phyloP scores from a whole-genome alignment of 495 filamentous ascomycete genomes.

The Elasticomyces elasticus region DNA sequence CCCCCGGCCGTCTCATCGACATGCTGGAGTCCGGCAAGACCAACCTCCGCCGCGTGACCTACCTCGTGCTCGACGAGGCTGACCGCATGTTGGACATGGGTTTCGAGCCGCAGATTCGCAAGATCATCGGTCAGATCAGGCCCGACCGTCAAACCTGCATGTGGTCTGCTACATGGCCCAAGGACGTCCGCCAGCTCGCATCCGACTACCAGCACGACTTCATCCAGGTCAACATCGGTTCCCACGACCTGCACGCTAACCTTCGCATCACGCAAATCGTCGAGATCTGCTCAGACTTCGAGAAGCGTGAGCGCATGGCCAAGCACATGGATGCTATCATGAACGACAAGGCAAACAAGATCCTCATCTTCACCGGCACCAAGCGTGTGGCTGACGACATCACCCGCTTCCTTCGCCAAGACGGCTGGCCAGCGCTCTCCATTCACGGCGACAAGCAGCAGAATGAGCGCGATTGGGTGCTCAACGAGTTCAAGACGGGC shows the following conservation, averaged over 20 bases:
- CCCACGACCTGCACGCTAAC: slow-evolving; percentile 91
- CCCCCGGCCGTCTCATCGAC: slow-evolving; percentile 92
- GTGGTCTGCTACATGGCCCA: slow-evolving; percentile 99
- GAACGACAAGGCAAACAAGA: slow-evolving; percentile 88
- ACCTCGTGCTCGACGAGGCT: slow-evolving; percentile 81
- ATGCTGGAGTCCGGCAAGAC: slow-evolving; percentile 97
- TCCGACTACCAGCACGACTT: slow-evolving; percentile 90
- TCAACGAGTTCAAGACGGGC: slow-evolving; percentile 99
- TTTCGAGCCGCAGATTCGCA: slow-evolving; percentile 83
- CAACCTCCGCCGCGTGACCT: slow-evolving; percentile 94
- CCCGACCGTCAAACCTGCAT: slow-evolving; percentile 99
- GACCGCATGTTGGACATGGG: slow-evolving; percentile 90
- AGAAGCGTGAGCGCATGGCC: slow-evolving; percentile 95
- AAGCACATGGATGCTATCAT: slow-evolving; percentile 98
- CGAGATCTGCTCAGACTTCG: slow-evolving; percentile 87
- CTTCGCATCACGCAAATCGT: slow-evolving; percentile 97
- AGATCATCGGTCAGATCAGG: slow-evolving; percentile 94
- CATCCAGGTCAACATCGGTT: slow-evolving; percentile 99
- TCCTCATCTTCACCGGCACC: slow-evolving; percentile 92
- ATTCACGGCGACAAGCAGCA: slow-evolving; percentile 99
- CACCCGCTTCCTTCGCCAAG: slow-evolving; percentile 94
- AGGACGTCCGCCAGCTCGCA: slow-evolving; percentile 94
- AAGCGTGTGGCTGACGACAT: slow-evolving; percentile 98
- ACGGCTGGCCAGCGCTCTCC: slow-evolving; percentile 96
- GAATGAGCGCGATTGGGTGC: slow-evolving; percentile 98